Evolutionary conservation across 495 filamentous ascomycete genomes (phyloP).

Genomic region (Penicillium taxi): DNA sequence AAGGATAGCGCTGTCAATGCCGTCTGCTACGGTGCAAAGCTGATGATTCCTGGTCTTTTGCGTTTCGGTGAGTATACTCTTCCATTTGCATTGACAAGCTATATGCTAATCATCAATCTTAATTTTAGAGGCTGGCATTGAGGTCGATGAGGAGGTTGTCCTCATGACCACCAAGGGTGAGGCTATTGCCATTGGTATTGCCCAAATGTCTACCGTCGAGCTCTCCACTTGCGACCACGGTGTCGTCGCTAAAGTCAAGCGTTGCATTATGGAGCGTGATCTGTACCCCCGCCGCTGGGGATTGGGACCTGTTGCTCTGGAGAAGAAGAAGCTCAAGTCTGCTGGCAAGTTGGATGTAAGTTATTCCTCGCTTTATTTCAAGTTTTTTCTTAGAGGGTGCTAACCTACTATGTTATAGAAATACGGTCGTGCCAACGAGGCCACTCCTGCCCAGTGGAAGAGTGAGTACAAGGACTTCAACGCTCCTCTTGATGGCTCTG

Average conservation of each 20-base stretch:
- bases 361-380: slow-evolving; percentile 1
- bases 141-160: slow-evolving; percentile 86
- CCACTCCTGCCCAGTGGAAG: slow-evolving; percentile 87
- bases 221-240: slow-evolving; percentile 91
- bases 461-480: slow-evolving; percentile 82
- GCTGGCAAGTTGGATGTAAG: slow-evolving; percentile 86
- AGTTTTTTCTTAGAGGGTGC: background rate
- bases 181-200: slow-evolving; percentile 90
- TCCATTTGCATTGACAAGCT: background rate
- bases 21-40: slow-evolving; percentile 94
- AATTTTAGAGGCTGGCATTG: slow-evolving; percentile 65
- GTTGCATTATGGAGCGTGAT: slow-evolving; percentile 98
- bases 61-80: slow-evolving; percentile 59
- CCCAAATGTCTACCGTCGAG: slow-evolving; percentile 91
- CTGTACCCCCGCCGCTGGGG: slow-evolving; percentile 95
- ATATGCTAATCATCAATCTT: slow-evolving; percentile 22
- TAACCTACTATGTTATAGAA: slow-evolving; percentile 46
- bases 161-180: slow-evolving; percentile 98
- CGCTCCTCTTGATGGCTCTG: slow-evolving; percentile 38
- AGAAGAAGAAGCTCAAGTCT: slow-evolving; percentile 99
- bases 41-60: slow-evolving; percentile 93
- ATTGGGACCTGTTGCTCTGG: slow-evolving; percentile 74
- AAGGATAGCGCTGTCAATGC: slow-evolving; percentile 96
- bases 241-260: slow-evolving; percentile 94
- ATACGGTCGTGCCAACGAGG: slow-evolving; percentile 84